These are phyloP conservation scores for Exutisphaerella laricina DNA, from an alignment of 2,329 filamentous ascomycete species.

Conservation along the genomic window DNA sequence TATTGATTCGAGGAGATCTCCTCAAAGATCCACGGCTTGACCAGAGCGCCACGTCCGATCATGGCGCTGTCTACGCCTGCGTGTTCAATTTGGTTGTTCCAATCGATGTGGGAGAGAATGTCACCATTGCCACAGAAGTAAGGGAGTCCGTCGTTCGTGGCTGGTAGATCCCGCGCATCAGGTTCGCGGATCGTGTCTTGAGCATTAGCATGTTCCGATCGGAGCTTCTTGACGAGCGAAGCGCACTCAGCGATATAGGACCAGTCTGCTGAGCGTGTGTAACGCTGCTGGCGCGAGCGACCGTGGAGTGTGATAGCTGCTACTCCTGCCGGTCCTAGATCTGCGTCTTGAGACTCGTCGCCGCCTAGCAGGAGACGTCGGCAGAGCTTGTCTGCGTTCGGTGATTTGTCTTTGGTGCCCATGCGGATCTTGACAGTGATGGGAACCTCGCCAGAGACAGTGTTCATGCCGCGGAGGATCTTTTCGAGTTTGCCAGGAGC, in stretches of 20 bases:
- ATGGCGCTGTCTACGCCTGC: slow-evolving; percentile 88
- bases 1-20: slow-evolving; percentile 91
- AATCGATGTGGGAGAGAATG: slow-evolving; percentile 88
- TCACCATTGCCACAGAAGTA: slow-evolving; percentile 97
- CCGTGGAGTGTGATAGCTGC: slow-evolving; percentile 96
- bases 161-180: slow-evolving; percentile 67
- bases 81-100: slow-evolving; percentile 69
- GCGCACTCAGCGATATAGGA: slow-evolving; percentile 87
- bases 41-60: slow-evolving; percentile 90
- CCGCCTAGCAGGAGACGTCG: slow-evolving; percentile 78
- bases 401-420: slow-evolving; percentile 73
- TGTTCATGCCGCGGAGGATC: slow-evolving; percentile 94
- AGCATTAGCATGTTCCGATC: slow-evolving; percentile 58
- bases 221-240: slow-evolving; percentile 73
- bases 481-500: slow-evolving; percentile 81
- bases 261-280: slow-evolving; percentile 92
- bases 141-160: slow-evolving; percentile 44
- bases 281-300: slow-evolving; percentile 86
- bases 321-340: slow-evolving; percentile 70
- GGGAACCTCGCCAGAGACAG: slow-evolving; percentile 81
- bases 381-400: slow-evolving; percentile 74
- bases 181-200: slow-evolving; percentile 73
- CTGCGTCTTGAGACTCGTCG: slow-evolving; percentile 60
- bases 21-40: slow-evolving; percentile 98
- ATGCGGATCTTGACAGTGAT: slow-evolving; percentile 94